Conservation (phyloP, 495 filamentous ascomycete species). For the Tetracladium setigerum region DNA sequence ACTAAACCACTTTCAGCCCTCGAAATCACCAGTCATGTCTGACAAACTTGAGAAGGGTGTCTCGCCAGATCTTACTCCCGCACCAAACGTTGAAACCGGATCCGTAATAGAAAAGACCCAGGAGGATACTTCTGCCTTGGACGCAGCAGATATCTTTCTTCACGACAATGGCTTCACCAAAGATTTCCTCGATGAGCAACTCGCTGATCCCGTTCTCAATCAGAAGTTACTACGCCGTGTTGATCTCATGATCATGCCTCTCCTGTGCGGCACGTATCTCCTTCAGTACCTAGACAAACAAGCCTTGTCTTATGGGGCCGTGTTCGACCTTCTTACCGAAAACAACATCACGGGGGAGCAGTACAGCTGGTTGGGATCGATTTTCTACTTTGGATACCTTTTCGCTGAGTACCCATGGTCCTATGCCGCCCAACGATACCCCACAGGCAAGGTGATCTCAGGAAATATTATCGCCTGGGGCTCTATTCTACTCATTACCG, state of each 20-base stretch:
- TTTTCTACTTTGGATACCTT: constrained; percentile 22
- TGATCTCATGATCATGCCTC: constrained; percentile 25
- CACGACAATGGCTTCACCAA: constrained; percentile 2
- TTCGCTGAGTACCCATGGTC: constrained; percentile 42
- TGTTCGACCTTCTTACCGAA: constrained; percentile 43
- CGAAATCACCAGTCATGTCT: too few species aligned
- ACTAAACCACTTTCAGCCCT: too few species aligned
- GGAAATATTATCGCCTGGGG: constrained; percentile 25
- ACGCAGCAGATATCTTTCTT: constrained; percentile 7
- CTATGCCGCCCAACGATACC: constrained; percentile 33
- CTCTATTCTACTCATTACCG: constrained; percentile 32
- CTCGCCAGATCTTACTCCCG: too few species aligned
- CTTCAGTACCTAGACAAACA: constrained; percentile 51
- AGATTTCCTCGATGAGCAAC: constrained; percentile 3
- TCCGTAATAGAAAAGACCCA: too few species aligned
- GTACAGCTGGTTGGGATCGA: constrained; percentile 37
- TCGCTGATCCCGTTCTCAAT: background rate
- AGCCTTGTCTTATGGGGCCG: constrained; percentile 46
- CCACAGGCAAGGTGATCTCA: constrained; percentile 34
- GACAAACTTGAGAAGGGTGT: too few species aligned
- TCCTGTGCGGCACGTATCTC: constrained; percentile 46
- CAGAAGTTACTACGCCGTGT: background rate
- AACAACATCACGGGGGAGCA: constrained; percentile 42
- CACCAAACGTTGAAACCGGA: too few species aligned
- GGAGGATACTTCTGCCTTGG: background rate